phyloP scores from a whole-genome alignment of 306 rosid genomes.

The Acmispon strigosus region DNA sequence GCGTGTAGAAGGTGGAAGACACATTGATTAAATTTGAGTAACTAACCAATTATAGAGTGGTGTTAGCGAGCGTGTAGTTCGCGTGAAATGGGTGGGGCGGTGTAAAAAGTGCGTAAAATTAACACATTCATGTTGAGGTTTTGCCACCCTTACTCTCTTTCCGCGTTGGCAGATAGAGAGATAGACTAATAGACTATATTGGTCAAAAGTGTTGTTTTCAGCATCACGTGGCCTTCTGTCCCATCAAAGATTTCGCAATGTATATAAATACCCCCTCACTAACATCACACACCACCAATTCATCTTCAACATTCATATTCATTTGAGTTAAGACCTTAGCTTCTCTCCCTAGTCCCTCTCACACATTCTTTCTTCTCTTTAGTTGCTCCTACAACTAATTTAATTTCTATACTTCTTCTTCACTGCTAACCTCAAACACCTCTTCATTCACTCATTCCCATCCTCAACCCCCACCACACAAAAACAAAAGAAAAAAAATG shows the following conservation, averaged over 20 bases:
- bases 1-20: constrained; percentile 10
- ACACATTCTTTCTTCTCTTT: neutral
- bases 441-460: too few relatives aligned
- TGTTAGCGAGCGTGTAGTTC: constrained; percentile 7
- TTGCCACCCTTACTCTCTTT: neutral
- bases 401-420: too few relatives aligned
- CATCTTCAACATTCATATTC: neutral
- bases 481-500: constrained; percentile 31
- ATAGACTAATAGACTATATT: too few relatives aligned
- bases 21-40: neutral
- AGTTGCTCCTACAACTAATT: neutral
- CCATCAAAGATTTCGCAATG: neutral
- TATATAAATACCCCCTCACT: constrained; percentile 26
- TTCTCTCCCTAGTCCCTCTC: neutral
- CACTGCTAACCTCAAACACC: too few relatives aligned
- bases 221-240: constrained; percentile 16
- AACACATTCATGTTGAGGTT: constrained; percentile 5
- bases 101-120: constrained; percentile 40
- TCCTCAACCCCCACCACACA: neutral
- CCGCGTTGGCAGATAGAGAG: neutral
- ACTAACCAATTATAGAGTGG: neutral
- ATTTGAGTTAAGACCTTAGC: neutral
- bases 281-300: constrained; percentile 23
- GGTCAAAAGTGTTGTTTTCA: constrained; percentile 30
- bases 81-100: constrained; percentile 36